phyloP scores from a whole-genome alignment of 257 asterid genomes.

The Jaltomata sinuosa region DNA sequence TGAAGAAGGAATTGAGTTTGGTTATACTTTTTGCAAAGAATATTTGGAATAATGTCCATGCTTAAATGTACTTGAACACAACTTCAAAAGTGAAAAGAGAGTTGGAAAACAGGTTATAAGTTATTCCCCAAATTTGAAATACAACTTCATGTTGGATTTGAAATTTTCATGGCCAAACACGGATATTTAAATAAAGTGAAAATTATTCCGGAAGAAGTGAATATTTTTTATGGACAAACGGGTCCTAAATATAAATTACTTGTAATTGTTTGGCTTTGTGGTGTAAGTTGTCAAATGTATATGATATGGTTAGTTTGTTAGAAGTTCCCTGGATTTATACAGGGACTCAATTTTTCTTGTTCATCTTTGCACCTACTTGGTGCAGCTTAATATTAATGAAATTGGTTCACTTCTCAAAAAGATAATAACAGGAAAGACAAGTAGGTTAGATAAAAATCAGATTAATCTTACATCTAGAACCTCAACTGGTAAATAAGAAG shows the following conservation, averaged over 20 bases:
- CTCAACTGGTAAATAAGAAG: neutral
- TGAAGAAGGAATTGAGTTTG: neutral
- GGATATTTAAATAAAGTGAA: neutral
- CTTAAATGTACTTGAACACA: neutral
- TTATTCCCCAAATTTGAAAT: neutral
- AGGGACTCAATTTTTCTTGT: neutral
- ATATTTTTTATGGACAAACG: neutral
- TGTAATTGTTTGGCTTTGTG: neutral
- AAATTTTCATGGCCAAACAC: neutral
- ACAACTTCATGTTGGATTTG: neutral
- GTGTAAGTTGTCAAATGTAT: neutral
- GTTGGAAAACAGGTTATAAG: neutral
- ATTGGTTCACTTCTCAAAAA: neutral
- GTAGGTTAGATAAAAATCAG: neutral
- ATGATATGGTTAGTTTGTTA: neutral
- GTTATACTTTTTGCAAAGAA: neutral
- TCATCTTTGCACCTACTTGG: neutral
- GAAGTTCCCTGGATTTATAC: neutral
- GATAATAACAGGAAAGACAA: neutral
- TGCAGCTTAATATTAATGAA: neutral
- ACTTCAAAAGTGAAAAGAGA: neutral
- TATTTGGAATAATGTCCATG: neutral
- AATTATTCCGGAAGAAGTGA: neutral
- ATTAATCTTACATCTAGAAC: neutral
- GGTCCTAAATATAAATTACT: neutral